Evolutionary conservation across 495 filamentous ascomycete genomes (phyloP), one percentile per base, ranked within the genome.

Genomic region (Neurospora terricola): DNA sequence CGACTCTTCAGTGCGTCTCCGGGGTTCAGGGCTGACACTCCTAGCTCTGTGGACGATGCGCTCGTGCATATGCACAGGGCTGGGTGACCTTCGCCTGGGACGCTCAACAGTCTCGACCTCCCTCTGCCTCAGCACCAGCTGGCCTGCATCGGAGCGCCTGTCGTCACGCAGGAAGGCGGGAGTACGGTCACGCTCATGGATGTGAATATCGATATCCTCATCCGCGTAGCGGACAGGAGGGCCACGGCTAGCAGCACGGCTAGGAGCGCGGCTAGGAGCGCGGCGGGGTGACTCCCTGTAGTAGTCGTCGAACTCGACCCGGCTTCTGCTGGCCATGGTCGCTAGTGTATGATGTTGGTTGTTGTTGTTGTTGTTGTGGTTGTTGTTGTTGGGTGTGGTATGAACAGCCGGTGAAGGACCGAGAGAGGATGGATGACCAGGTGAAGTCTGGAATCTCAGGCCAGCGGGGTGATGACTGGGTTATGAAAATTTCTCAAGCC

Each of bases 101-200:
- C 79, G 82, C 74, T 84, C 84, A 38, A 84, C 69, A 0, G 81
- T 83, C 76, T 86, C 85, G 39, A 83, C 76, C 72, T 86, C 84
- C 48, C 83, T 80, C 71, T 80, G 78, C 38, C 84, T 79, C 62
- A 86, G 82, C 27, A 86, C 84, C 72, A 86, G 38, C 70, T 79
- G 75, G 40, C 83, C 83, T 27, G 80, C 73, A 42, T 83, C 81
- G 38, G 79, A 62, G 23, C 80, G 82, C 71, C 80, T 80, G 37
- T 73, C 76, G 18, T 80, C 78, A 54, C 80, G 82, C 70, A 86
- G 75, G 73, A 84, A 85, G 68, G 80, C 78, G 27, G 84, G 85
- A 48, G 82, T 77, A 16, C 83, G 74, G 45, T 80, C 81, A 38
- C 79, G 81, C 39, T 83, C 81, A n/a, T 80, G 78, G 48, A 81